A percentile compares a stretch with the other conserved stretches of the same genome.
phyloP scores from a whole-genome alignment of 2,329 filamentous ascomycete species.

The Beauveria caledonica region DNA sequence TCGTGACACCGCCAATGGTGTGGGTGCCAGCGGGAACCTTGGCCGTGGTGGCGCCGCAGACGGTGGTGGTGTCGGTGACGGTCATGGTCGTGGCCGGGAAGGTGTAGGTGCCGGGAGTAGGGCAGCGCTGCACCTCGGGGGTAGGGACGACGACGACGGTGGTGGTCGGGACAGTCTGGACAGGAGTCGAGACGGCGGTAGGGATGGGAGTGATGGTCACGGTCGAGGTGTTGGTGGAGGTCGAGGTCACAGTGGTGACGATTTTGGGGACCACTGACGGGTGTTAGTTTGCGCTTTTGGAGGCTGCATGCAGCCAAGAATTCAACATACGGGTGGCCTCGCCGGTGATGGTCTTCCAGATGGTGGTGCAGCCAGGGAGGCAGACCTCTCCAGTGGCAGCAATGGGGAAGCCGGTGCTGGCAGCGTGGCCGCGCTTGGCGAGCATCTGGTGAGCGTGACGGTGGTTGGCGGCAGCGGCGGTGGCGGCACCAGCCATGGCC shows the following conservation, averaged over 20 bases:
- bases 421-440: slow-evolving; percentile 38
- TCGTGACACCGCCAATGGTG: slow-evolving; percentile 66
- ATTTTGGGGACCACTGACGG: slow-evolving; percentile 16
- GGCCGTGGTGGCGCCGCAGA: slow-evolving; percentile 55
- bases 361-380: slow-evolving; percentile 59
- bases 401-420: slow-evolving; percentile 14
- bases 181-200: slow-evolving; percentile 27
- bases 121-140: slow-evolving; percentile 44
- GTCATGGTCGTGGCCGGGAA: slow-evolving; percentile 65
- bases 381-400: slow-evolving; percentile 36
- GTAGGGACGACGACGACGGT: slow-evolving; percentile 43
- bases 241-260: slow-evolving; percentile 14
- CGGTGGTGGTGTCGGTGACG: slow-evolving; percentile 58
- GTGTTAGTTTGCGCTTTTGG: neutral
- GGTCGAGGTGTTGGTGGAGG: slow-evolving; percentile 13
- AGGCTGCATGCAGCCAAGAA: neutral
- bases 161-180: slow-evolving; percentile 26
- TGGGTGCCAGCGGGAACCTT: slow-evolving; percentile 54
- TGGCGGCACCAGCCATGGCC: slow-evolving; percentile 48
- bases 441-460: slow-evolving; percentile 56
- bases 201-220: slow-evolving; percentile 24
- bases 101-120: slow-evolving; percentile 65
- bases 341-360: slow-evolving; percentile 64
- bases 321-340: slow-evolving; percentile 52
- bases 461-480: slow-evolving; percentile 50